These are phyloP conservation scores for Tolypocladium endophyticum DNA, from an alignment of 2,329 filamentous ascomycete species.

Conservation along the genomic window DNA sequence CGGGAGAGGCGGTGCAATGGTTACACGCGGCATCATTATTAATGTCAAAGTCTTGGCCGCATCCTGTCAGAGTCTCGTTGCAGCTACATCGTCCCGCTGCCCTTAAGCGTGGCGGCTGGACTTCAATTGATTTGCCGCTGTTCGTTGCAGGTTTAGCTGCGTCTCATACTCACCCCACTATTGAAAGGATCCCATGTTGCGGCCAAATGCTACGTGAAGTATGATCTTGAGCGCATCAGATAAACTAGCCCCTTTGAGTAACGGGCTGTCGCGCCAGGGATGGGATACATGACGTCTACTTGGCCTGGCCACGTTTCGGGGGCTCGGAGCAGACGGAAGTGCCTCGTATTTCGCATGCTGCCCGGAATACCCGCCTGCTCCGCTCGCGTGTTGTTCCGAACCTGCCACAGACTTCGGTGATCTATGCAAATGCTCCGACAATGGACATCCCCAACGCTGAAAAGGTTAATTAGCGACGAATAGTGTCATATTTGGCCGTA, in stretches of 20 bases:
- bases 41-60: neutral
- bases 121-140: neutral
- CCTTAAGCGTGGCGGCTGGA: neutral
- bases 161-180: neutral
- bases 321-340: neutral
- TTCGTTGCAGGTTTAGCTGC: neutral
- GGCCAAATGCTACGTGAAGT: no score
- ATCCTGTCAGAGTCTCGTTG: neutral
- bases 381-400: neutral
- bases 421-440: slow-evolving; percentile 21
- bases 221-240: no score
- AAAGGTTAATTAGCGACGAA: neutral
- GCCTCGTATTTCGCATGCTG: neutral
- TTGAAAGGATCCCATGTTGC: no score
- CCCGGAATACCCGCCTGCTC: neutral
- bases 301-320: neutral
- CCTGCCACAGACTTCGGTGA: no score
- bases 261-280: neutral
- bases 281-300: neutral
- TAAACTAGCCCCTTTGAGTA: neutral
- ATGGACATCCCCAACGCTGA: slow-evolving; percentile 3
- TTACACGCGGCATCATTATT: neutral
- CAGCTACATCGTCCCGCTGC: neutral
- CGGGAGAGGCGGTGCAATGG: no score
- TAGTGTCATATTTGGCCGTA: neutral